Percentiles rank a stretch among this genome's conserved stretches.
phyloP scores from a whole-genome alignment of 1,139 yeast genomes.

The Diutina pseudorugosa region DNA sequence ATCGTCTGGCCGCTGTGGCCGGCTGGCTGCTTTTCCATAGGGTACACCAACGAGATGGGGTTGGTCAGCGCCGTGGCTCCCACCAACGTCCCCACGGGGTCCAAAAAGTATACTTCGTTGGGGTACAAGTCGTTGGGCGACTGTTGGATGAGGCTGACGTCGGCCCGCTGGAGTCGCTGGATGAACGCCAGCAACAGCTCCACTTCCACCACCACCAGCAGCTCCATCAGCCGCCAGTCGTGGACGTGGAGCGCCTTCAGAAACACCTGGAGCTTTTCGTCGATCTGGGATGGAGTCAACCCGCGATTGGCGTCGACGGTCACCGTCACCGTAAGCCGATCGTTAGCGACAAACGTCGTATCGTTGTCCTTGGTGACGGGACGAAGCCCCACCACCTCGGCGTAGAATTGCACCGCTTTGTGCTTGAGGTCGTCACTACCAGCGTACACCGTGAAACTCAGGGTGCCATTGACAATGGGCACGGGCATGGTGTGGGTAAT shows the following conservation, averaged over 20 bases:
- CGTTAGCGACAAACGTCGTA: conserved; percentile 19
- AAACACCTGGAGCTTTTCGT: conserved; percentile 14
- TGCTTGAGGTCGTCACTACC: conserved; percentile 21
- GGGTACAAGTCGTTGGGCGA: conserved; percentile 59
- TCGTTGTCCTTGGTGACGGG: conserved; percentile 15
- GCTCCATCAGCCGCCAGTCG: conserved; percentile 42
- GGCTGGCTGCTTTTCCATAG: conserved; percentile 11
- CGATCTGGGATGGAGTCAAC: conserved; percentile 16
- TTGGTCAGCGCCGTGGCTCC: conserved; percentile 55
- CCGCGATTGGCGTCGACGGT: conserved; percentile 11
- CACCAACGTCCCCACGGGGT: conserved; percentile 54
- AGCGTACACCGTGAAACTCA: conserved; percentile 34
- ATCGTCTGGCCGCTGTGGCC: neutral
- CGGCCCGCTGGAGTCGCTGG: conserved; percentile 15
- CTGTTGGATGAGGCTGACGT: conserved; percentile 17
- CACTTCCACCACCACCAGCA: conserved; percentile 27
- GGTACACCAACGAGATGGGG: conserved; percentile 44
- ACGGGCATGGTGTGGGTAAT: conserved; percentile 8
- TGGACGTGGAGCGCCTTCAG: conserved; percentile 15
- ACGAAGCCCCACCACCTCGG: conserved; percentile 29
- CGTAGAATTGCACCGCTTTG: conserved; percentile 34
- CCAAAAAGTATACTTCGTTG: conserved; percentile 52
- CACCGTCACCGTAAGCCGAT: conserved; percentile 17
- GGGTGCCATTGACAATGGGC: conserved; percentile 39
- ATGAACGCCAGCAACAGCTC: conserved; percentile 24